These are phyloP conservation scores for Gliomastix tumulicola DNA, from an alignment of 2,329 filamentous ascomycete genomes.

Conservation along the genomic window DNA sequence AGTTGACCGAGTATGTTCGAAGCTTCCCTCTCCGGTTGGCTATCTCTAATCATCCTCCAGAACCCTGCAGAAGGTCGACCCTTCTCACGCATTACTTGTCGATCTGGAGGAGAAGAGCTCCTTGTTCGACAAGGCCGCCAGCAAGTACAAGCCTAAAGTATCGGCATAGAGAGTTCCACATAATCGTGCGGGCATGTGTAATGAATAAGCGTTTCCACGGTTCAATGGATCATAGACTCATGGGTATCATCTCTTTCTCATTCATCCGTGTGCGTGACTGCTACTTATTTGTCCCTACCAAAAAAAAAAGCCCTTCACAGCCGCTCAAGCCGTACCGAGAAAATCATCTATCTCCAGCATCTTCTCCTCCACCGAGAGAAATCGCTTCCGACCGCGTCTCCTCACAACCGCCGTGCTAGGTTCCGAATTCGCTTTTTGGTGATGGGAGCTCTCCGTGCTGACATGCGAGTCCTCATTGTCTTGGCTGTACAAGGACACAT, in stretches of 20 bases:
- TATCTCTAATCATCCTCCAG: slow-evolving; percentile 28
- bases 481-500: no score
- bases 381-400: background rate
- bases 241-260: no score
- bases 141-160: slow-evolving; percentile 83
- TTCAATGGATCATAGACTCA: no score
- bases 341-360: slow-evolving; percentile 1
- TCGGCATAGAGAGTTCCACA: slow-evolving; percentile 38
- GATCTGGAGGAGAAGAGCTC: slow-evolving; percentile 80
- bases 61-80: slow-evolving; percentile 48
- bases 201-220: no score
- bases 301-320: no score
- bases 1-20: slow-evolving; percentile 56
- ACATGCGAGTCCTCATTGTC: background rate
- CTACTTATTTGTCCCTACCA: no score
- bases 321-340: background rate
- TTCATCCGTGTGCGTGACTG: no score
- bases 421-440: background rate
- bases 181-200: no score
- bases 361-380: slow-evolving; percentile 1
- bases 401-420: background rate
- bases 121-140: slow-evolving; percentile 79
- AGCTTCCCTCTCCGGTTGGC: background rate
- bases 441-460: no score
- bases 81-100: slow-evolving; percentile 62